Evolutionary conservation across 768 basidiomycete species (phyloP).

Genomic region (Pleurotus platypus): DNA sequence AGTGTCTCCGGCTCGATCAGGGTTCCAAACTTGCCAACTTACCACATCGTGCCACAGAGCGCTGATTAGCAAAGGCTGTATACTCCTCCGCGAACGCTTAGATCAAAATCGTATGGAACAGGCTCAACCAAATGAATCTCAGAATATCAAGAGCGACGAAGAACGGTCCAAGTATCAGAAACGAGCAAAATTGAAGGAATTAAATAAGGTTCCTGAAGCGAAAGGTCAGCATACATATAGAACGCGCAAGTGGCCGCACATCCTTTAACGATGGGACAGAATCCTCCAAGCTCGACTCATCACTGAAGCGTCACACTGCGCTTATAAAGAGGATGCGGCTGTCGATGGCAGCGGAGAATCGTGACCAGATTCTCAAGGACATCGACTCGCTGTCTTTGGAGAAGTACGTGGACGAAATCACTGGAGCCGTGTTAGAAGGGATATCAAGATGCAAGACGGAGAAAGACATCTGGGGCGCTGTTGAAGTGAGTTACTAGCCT

Average conservation of each 20-base stretch:
- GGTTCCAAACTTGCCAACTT: no score
- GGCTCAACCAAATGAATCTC: constrained; percentile 6
- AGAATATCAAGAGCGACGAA: constrained; percentile 31
- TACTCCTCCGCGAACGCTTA: neutral
- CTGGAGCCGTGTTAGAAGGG: constrained; percentile 83
- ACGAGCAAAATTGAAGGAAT: constrained; percentile 54
- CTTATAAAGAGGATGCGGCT: constrained; percentile 91
- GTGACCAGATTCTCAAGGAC: constrained; percentile 88
- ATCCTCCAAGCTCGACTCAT: constrained; percentile 82
- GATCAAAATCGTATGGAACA: constrained; percentile 10
- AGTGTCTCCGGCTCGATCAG: no score
- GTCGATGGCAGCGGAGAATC: constrained; percentile 78
- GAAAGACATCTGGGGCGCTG: constrained; percentile 86
- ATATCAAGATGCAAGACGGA: constrained; percentile 86
- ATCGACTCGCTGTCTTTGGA: constrained; percentile 86
- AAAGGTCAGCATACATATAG: constrained; percentile 38
- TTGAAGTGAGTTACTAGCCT: constrained; percentile 60
- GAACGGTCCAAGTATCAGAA: constrained; percentile 49
- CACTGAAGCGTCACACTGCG: constrained; percentile 92
- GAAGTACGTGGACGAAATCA: constrained; percentile 96
- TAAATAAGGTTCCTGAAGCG: constrained; percentile 46
- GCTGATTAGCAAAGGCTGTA: neutral
- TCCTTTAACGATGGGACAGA: constrained; percentile 35
- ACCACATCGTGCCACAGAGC: no score
- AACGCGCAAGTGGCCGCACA: neutral